Base-by-base conservation (phyloP, 306 rosid genomes). In the Hippophae rhamnoides region DNA sequence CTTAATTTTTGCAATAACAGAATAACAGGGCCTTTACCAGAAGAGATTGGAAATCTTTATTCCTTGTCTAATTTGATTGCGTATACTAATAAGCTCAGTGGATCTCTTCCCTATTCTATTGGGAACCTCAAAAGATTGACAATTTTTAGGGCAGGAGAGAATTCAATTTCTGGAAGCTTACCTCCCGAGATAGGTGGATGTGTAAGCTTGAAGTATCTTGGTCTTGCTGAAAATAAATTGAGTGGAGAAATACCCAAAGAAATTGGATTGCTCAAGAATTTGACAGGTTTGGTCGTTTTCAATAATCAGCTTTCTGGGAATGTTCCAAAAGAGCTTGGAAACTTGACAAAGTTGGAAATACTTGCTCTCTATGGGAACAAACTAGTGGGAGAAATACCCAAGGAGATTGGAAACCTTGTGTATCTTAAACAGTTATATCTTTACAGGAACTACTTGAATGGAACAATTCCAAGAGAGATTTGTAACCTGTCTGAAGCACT, bases 241-340 rank as follows among this genome's bases (percentile, higher is more conserved):
- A 81, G 56, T 41, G 95, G 92, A 63, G 81, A 75, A 52, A 57
- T 89, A 26, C 97, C 95, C 2, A 74, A 69, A 13, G 95, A 78
- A 83, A 69, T 83, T 52, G 97, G 95, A 53, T 69, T 74, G 92
- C 92, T 89, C 56, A 18, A 42, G 71, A 75, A 46, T 13, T 74
- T 89, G 74, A 72, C 58, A 3, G 76, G 64, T 47, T 58, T 86
- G 69, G 43, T 77, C 65, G 60, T 89, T 47, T 74, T 75, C 78
- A 65, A 60, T 11, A 89, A 89, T 73, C 68, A 61, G 65, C 68
- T 89, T 9, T 79, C 87, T 38, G 95, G 90, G 44, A 14, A 10
- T 69, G 69, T 86, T 66, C 97, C 95, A 58, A 79, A 70, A 66
- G 97, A 89, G 79, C 60, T 86, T 55, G 89, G 89, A 26, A 89